Percentiles rank a stretch among this genome's conserved stretches.
phyloP scores from a whole-genome alignment of 2,329 filamentous ascomycete genomes.

The Xylariaceae sp. region DNA sequence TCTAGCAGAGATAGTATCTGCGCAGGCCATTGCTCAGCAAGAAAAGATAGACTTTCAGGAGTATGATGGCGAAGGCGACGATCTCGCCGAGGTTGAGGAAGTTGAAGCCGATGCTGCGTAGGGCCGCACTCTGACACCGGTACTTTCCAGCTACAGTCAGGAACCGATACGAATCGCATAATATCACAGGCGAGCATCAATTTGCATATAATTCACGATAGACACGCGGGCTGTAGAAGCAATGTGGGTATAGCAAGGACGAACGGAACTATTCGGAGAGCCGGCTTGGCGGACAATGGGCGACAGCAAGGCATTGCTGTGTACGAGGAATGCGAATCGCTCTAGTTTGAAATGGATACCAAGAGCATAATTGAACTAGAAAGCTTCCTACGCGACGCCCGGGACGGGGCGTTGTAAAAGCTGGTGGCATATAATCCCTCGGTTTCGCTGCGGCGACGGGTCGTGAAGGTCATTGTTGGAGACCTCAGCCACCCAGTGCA shows the following conservation, averaged over 20 bases:
- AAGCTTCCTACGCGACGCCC: slow-evolving; percentile 18
- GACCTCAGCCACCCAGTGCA: background rate
- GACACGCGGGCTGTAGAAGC: slow-evolving; percentile 12
- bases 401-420: slow-evolving; percentile 19
- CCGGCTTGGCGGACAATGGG: slow-evolving; percentile 2
- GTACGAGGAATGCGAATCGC: slow-evolving; percentile 7
- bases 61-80: slow-evolving; percentile 44
- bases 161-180: slow-evolving; percentile 19
- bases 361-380: slow-evolving; percentile 30
- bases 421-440: background rate
- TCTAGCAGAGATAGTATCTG: slow-evolving; percentile 95
- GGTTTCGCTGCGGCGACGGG: slow-evolving; percentile 6
- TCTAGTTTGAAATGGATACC: slow-evolving; percentile 28
- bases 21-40: slow-evolving; percentile 93
- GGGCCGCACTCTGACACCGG: slow-evolving; percentile 19
- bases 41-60: slow-evolving; percentile 62
- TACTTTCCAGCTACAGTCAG: slow-evolving; percentile 15
- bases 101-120: slow-evolving; percentile 35
- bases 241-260: slow-evolving; percentile 12
- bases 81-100: slow-evolving; percentile 31
- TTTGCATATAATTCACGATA: slow-evolving; percentile 20
- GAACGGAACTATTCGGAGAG: slow-evolving; percentile 4
- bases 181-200: slow-evolving; percentile 11
- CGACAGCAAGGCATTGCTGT: background rate
- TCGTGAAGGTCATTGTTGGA: slow-evolving; percentile 9